Evolutionary conservation across 306 rosid genomes (phyloP), one percentile per base, ranked within the genome.

Genomic region (Arachis stenosperma): DNA sequence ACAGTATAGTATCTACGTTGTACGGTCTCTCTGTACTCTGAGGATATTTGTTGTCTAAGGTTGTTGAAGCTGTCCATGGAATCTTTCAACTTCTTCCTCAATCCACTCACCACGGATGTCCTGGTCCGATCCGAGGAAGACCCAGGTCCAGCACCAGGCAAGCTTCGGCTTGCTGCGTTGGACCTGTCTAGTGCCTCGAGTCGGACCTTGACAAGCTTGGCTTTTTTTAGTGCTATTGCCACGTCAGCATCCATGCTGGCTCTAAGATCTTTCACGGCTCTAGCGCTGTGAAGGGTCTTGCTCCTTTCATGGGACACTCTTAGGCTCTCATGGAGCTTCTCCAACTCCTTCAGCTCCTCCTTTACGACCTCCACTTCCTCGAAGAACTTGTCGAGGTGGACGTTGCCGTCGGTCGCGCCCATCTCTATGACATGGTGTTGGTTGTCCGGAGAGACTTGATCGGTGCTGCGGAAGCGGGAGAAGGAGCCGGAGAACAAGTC

Each of bases 1-100:
- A 91, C 97, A 15, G 96, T 91, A 84, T 64, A 91, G 71, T 87
- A 89, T n/a, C 97, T 79, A 7, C 96, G 89, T 63, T 88, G 96
- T 1, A 91, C 96, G 69, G 97, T 91, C 63, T 89, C 92, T 14
- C 87, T 76, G 36, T 91, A 89, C 79, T 91, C 97, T 5, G 90
- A 69, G 2, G 97, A 91, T 85, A 91, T 91, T 77, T 84, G 83
- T 61, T 84, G 88, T 40, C 97, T 54, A 0, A 91, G 80, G 11
- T 41, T 62, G 43, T 87, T 89, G 81, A 91, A 91, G 67, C 87
- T 81, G 6, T 89, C 97, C 97, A 91, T 89, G 3, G 87, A 82
- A 56, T 87, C 96, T 70, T 89, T 85, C 59, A 91, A 82, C 81
- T 89, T 91, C 90, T 91, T 91, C 70, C 90, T 80, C 56, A 89